Conservation (phyloP, 768 basidiomycete species). For the Hypholoma fasciculare region DNA sequence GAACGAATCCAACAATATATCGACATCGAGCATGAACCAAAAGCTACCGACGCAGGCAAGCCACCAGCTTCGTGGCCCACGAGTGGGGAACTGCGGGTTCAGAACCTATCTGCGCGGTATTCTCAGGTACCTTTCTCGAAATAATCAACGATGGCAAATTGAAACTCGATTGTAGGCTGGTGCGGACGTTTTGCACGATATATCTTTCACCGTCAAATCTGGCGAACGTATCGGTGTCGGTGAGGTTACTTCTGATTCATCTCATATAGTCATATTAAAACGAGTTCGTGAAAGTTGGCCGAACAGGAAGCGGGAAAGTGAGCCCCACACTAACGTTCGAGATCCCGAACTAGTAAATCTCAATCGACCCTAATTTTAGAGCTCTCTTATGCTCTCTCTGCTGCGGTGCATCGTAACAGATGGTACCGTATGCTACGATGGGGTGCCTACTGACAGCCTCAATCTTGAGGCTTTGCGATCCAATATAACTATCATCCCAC, state of each 20-base stretch:
- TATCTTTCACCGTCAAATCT: constrained; percentile 52
- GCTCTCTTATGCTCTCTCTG: constrained; percentile 55
- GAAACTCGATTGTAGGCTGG: constrained; percentile 24
- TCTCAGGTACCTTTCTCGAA: constrained; percentile 24
- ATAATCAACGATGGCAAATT: background rate
- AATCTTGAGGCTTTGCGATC: constrained; percentile 57
- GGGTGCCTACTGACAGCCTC: constrained; percentile 42
- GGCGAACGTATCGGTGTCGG: constrained; percentile 57
- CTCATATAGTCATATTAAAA: background rate
- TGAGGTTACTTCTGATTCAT: background rate
- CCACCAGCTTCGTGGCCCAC: constrained; percentile 65
- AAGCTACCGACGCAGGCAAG: constrained; percentile 30
- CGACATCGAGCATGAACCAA: constrained; percentile 57
- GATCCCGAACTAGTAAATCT: background rate
- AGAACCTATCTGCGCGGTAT: constrained; percentile 54
- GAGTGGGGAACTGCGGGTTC: constrained; percentile 48
- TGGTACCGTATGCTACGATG: constrained; percentile 58
- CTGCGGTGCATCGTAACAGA: constrained; percentile 57
- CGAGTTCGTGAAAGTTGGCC: constrained; percentile 9
- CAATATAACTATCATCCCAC: constrained; percentile 61
- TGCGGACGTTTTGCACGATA: constrained; percentile 44
- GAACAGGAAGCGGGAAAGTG: constrained; percentile 21
- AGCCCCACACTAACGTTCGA: background rate
- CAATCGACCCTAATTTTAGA: constrained; percentile 24
- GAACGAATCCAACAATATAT: constrained; percentile 75